Base-by-base conservation (phyloP, 2,329 filamentous ascomycete genomes). In the Neofusicoccum kwambonambiense region DNA sequence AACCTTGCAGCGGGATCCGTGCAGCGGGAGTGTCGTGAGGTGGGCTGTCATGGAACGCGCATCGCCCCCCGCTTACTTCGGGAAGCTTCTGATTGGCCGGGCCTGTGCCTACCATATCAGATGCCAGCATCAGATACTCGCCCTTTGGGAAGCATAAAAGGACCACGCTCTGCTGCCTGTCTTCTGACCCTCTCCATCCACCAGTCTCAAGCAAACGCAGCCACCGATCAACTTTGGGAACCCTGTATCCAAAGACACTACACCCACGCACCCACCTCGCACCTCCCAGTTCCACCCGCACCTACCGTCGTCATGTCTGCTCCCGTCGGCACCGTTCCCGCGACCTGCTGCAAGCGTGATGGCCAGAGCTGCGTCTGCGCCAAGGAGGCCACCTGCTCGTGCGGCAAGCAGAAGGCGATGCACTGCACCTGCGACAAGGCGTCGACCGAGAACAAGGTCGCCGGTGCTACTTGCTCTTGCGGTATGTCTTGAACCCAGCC, bases 391-490 rank as follows among this genome's bases (percentile, higher is more conserved):
- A 87, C 79, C 67, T 97, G 93, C 87, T 96, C 92, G 15, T 98
- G 94, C 77, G 94, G 94, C 75, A 88, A 97, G 83, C 86, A 95
- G 76, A 87, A 88, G 3, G 94, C 94, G 57, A 87, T 97, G 56
- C 84, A 93, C 77, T 98, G 94, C 86, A 90, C 83, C 68, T 97
- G 94, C 82, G 87, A 87, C 72, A 93, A 92, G 78, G 86, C 93
- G 3, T 69, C 84, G 3, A 79, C 82, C 15, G 93, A 97, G 84
- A 97, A 97, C 83, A 80, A 80, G 45, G 76, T 91, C 64, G 77
- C 82, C 6, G 92, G 92, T 6, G 84, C 91, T 44, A 85, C 91
- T 71, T 97, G 92, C 84, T 93, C 90, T 50, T 96, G 93, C 83
- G 87, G 92, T 85, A 81, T 68, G 82, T 82, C 52, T 62, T 61